Evolutionary conservation across 208 protist genomes (phyloP).

Genomic region (Herpetomonas samuelpessoai): DNA sequence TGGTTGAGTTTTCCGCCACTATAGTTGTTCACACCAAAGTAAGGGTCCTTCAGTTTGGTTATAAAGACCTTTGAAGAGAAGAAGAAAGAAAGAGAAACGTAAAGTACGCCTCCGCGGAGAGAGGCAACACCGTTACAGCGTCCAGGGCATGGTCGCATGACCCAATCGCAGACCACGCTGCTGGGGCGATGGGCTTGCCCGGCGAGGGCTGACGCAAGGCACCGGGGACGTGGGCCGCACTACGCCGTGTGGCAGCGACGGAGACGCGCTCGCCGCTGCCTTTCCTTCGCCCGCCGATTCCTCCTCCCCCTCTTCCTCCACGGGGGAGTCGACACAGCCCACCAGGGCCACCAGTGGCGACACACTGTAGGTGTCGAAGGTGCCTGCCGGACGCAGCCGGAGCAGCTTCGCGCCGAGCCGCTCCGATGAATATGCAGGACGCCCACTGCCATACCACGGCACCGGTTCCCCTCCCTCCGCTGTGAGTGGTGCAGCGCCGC

Average conservation of each 20-base stretch:
- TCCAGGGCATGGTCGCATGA: neutral
- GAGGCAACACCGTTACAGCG: neutral
- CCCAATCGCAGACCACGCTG: neutral
- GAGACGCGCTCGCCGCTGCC: neutral
- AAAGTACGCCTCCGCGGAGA: too few relatives aligned
- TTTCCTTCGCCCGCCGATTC: neutral
- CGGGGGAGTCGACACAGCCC: constrained; percentile 23
- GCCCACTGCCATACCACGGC: constrained; percentile 33
- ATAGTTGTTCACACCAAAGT: too few relatives aligned
- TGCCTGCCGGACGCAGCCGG: constrained; percentile 23
- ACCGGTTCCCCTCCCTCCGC: too few relatives aligned
- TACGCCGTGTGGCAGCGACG: too few relatives aligned
- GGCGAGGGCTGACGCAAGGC: neutral
- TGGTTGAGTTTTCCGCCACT: too few relatives aligned
- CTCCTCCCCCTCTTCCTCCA: neutral
- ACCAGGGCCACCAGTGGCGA: constrained; percentile 40
- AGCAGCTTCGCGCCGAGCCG: constrained; percentile 27
- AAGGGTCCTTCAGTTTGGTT: too few relatives aligned
- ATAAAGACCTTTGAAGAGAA: too few relatives aligned
- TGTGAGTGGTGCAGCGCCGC: too few relatives aligned
- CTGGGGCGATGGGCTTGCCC: neutral
- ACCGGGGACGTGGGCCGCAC: neutral
- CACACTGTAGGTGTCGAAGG: constrained; percentile 41
- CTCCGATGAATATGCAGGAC: constrained; percentile 10
- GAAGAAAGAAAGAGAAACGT: neutral